Conservation (phyloP, 371 early-diverging fungal genomes). For the Mortierella sp. region DNA sequence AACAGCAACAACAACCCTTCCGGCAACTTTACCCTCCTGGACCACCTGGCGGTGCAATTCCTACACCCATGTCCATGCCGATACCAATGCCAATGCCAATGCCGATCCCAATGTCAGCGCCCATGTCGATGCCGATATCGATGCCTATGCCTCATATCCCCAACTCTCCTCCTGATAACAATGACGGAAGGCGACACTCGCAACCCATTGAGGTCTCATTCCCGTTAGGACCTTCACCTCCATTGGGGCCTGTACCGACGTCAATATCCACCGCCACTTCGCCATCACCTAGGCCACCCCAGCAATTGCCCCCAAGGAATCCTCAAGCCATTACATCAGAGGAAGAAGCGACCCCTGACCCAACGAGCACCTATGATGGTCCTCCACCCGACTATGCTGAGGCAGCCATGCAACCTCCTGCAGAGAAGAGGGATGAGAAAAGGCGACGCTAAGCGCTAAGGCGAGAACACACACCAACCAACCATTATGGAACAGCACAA, state of each 20-base stretch:
- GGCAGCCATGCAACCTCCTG: conserved; percentile 33
- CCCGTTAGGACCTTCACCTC: conserved; percentile 16
- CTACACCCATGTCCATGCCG: conserved; percentile 23
- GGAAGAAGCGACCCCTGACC: neutral
- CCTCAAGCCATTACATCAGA: conserved; percentile 17
- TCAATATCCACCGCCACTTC: neutral
- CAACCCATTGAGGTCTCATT: conserved; percentile 50
- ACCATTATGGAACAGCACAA: too few species aligned
- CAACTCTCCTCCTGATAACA: conserved; percentile 11
- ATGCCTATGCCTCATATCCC: conserved; percentile 43
- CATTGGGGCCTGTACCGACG: neutral
- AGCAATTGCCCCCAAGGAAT: conserved; percentile 27
- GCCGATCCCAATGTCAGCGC: conserved; percentile 19
- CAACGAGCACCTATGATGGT: conserved; percentile 27
- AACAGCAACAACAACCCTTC: neutral
- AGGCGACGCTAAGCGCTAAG: conserved; percentile 11
- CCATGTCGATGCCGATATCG: neutral
- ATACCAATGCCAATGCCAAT: conserved; percentile 25
- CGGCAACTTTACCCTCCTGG: conserved; percentile 33
- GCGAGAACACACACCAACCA: too few species aligned
- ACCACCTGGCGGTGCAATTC: conserved; percentile 14
- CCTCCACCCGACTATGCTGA: conserved; percentile 52
- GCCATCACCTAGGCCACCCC: conserved; percentile 28
- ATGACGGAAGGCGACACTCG: conserved; percentile 15
- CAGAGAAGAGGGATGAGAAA: conserved; percentile 41